Conservation (phyloP, 345 rosid species). For the Moringa oleifera region DNA sequence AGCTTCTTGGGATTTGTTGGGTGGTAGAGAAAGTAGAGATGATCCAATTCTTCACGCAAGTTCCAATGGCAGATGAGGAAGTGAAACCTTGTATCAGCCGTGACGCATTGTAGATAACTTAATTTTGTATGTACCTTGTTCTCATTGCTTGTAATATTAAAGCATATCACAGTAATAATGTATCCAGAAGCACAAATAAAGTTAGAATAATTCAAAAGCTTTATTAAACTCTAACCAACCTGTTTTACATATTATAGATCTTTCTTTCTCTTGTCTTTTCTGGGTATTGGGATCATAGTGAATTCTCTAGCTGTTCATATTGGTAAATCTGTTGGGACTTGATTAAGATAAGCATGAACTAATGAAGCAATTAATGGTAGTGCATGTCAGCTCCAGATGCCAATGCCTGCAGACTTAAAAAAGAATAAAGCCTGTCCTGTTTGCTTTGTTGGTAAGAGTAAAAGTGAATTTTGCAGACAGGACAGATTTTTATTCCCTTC, state of each 20-base stretch:
- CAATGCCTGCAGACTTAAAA: too few relatives aligned
- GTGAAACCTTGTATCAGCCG: slow-evolving; percentile 10
- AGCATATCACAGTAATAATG: neutral
- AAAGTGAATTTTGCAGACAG: too few relatives aligned
- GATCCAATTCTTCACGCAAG: too few relatives aligned
- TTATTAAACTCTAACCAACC: neutral
- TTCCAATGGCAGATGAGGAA: too few relatives aligned
- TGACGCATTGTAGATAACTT: slow-evolving; percentile 11
- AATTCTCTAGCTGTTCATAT: neutral
- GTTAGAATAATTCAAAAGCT: neutral
- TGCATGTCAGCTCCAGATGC: too few relatives aligned
- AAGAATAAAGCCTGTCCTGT: too few relatives aligned
- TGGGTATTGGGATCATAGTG: neutral
- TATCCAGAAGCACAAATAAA: neutral
- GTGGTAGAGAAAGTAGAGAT: slow-evolving; percentile 27
- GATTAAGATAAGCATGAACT: too few relatives aligned
- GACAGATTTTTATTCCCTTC: too few relatives aligned
- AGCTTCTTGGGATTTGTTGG: slow-evolving; percentile 61
- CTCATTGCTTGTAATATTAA: neutral
- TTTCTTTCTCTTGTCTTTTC: neutral
- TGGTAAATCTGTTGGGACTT: too few relatives aligned
- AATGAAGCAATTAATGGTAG: too few relatives aligned
- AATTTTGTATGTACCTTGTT: neutral
- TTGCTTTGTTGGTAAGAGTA: too few relatives aligned
- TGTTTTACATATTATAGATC: neutral